These are phyloP conservation scores for Botrytis hyacinthi DNA, from an alignment of 2,329 filamentous ascomycete genomes.

Conservation along the genomic window DNA sequence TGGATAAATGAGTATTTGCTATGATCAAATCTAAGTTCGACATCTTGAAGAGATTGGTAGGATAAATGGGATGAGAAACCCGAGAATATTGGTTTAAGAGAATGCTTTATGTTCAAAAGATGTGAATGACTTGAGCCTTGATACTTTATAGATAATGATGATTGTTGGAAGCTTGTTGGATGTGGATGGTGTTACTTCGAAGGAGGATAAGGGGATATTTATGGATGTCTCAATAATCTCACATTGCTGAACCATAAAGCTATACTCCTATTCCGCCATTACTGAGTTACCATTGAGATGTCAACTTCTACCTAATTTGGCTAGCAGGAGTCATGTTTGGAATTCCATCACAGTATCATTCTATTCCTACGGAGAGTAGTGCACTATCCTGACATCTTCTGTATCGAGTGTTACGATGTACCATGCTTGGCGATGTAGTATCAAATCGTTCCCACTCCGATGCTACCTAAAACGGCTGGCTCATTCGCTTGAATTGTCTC, in stretches of 20 bases:
- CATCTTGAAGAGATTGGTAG: background rate
- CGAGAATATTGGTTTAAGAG: background rate
- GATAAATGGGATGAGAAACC: background rate
- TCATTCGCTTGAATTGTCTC: background rate
- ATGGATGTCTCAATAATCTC: background rate
- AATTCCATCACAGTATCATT: background rate
- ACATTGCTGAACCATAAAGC: background rate
- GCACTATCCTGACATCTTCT: background rate
- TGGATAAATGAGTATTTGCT: constrained; percentile 2
- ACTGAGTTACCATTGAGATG: background rate
- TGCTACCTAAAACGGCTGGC: background rate
- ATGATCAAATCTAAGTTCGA: background rate
- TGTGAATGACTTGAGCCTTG: background rate
- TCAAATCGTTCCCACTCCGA: background rate
- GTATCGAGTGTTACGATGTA: background rate
- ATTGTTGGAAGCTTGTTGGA: background rate
- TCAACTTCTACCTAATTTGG: background rate
- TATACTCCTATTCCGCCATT: background rate
- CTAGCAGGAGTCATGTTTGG: background rate
- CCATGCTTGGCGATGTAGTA: background rate
- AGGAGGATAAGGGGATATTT: background rate
- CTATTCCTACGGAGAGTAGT: background rate
- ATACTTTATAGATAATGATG: background rate
- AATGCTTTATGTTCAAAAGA: background rate
- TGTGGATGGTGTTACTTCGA: background rate